Conservation (phyloP, 768 basidiomycete genomes). For the Leccinellum albellum region DNA sequence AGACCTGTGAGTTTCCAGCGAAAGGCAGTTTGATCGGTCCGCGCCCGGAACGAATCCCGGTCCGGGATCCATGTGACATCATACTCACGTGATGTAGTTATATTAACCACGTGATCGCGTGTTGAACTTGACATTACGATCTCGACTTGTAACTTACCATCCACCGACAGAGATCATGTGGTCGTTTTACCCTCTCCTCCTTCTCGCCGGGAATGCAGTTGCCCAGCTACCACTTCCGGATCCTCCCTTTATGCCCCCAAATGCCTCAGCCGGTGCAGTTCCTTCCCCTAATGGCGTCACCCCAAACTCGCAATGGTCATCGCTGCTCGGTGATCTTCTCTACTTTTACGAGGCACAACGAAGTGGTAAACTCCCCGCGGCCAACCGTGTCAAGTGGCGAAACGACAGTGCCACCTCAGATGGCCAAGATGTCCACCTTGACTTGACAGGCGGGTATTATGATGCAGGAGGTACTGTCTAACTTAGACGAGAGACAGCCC, state of each 20-base stretch:
- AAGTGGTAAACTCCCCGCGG: slow-evolving; percentile 64
- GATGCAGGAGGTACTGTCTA: slow-evolving; percentile 77
- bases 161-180: slow-evolving; percentile 26
- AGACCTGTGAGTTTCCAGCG: neutral
- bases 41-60: neutral
- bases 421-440: slow-evolving; percentile 67
- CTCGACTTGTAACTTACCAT: neutral
- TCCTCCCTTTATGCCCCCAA: slow-evolving; percentile 63
- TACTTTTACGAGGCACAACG: slow-evolving; percentile 94
- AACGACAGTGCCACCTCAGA: slow-evolving; percentile 78
- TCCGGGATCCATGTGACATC: slow-evolving; percentile 9
- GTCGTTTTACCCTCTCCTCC: slow-evolving; percentile 10
- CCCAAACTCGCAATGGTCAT: slow-evolving; percentile 81
- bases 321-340: slow-evolving; percentile 71
- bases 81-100: slow-evolving; percentile 11
- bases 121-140: slow-evolving; percentile 2
- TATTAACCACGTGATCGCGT: slow-evolving; percentile 21
- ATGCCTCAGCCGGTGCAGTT: slow-evolving; percentile 51
- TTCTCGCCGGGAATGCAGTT: slow-evolving; percentile 27
- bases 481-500: neutral
- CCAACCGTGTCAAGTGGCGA: slow-evolving; percentile 81
- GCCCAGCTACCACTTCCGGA: slow-evolving; percentile 64
- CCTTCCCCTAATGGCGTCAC: slow-evolving; percentile 35
- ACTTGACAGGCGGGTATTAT: slow-evolving; percentile 86
- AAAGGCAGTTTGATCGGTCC: neutral